Evolutionary conservation across 2,329 filamentous ascomycete species (phyloP).

Genomic region (Trichoderma koningii): DNA sequence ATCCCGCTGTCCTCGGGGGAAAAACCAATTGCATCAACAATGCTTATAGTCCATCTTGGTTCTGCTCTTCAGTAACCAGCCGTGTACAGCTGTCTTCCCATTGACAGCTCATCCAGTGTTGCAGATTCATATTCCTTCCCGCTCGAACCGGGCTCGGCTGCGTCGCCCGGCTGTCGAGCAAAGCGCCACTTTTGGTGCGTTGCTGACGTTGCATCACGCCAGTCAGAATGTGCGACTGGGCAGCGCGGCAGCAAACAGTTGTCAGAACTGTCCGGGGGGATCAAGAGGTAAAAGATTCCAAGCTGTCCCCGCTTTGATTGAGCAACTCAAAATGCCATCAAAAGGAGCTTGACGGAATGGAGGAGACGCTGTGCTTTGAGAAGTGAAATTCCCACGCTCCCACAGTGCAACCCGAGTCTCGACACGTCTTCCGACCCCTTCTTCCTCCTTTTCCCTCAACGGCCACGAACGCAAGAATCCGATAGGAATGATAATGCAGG

Average conservation of each 20-base stretch:
- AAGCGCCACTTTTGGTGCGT: conserved; percentile 10
- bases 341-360: too few species aligned
- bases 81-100: too few species aligned
- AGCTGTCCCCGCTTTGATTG: too few species aligned
- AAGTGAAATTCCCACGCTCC: too few species aligned
- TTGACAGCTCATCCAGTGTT: not conserved
- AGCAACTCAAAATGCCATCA: too few species aligned
- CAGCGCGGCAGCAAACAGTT: not conserved
- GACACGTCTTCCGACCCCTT: not conserved
- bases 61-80: too few species aligned
- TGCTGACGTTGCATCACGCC: conserved; percentile 19
- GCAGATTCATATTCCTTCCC: not conserved
- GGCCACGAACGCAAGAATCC: not conserved
- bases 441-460: not conserved
- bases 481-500: not conserved
- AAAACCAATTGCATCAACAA: too few species aligned
- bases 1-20: too few species aligned
- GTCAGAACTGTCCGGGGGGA: not conserved
- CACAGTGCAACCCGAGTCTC: not conserved
- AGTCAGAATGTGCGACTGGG: conserved; percentile 1
- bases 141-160: not conserved
- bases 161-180: conserved; percentile 5
- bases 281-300: too few species aligned
- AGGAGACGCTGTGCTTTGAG: too few species aligned
- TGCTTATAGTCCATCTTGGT: too few species aligned